Percentiles rank a stretch among this genome's conserved stretches.
Conservation (phyloP, 2,329 filamentous ascomycete genomes). For the Arthrobotrys conoides region DNA sequence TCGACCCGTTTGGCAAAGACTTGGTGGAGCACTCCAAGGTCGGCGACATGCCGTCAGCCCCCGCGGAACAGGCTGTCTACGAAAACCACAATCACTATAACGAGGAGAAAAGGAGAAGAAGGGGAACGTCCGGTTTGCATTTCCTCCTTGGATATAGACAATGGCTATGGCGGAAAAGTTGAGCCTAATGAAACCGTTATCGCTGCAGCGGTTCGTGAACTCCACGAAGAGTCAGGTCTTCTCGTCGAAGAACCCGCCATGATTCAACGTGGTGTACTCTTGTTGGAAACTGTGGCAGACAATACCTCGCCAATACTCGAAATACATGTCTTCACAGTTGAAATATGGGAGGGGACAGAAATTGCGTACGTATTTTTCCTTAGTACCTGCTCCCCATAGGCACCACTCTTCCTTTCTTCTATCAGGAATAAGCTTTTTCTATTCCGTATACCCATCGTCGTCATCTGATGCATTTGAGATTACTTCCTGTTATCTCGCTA, state of each 20-base stretch:
- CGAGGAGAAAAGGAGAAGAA: slow-evolving; percentile 43
- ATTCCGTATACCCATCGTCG: slow-evolving; percentile 38
- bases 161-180: slow-evolving; percentile 64
- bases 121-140: slow-evolving; percentile 37
- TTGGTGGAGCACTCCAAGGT: slow-evolving; percentile 35
- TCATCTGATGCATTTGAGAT: slow-evolving; percentile 39
- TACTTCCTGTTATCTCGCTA: slow-evolving; percentile 44
- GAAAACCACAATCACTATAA: slow-evolving; percentile 44
- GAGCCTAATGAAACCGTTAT: slow-evolving; percentile 63
- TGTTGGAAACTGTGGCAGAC: slow-evolving; percentile 60
- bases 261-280: slow-evolving; percentile 35
- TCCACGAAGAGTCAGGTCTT: slow-evolving; percentile 61
- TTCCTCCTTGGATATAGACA: slow-evolving; percentile 59
- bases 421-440: slow-evolving; percentile 50
- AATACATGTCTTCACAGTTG: slow-evolving; percentile 63
- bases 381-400: neutral
- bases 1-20: slow-evolving; percentile 38
- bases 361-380: slow-evolving; percentile 60
- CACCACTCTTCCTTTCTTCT: slow-evolving; percentile 4
- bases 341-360: slow-evolving; percentile 62
- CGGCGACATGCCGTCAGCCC: slow-evolving; percentile 49
- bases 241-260: slow-evolving; percentile 37
- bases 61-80: slow-evolving; percentile 38
- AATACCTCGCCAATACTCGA: slow-evolving; percentile 61
- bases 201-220: slow-evolving; percentile 63